Percentiles rank a stretch among this genome's conserved stretches.
phyloP scores from a whole-genome alignment of 2,329 filamentous ascomycete species.

The Neocatenulostroma microsporum region DNA sequence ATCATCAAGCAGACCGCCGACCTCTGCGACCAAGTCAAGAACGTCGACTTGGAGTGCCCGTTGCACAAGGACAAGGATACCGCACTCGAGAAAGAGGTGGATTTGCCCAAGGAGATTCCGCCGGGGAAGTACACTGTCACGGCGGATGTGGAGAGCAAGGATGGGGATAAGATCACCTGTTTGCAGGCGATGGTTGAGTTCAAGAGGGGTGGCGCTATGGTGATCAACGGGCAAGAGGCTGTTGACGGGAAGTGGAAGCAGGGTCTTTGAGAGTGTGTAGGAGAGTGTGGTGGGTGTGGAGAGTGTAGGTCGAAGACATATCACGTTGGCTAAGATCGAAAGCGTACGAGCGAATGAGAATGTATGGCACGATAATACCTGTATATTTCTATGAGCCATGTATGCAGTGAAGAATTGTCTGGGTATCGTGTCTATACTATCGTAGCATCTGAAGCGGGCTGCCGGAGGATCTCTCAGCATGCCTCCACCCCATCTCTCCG shows the following conservation, averaged over 20 bases:
- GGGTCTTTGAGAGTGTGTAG: constrained; percentile 11
- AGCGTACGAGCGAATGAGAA: constrained; percentile 4
- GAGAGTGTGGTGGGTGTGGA: not conserved
- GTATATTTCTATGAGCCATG: too few species aligned
- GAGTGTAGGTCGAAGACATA: not conserved
- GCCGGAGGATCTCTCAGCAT: not conserved
- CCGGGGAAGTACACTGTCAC: constrained; percentile 83
- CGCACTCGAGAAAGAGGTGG: constrained; percentile 66
- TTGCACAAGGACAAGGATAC: constrained; percentile 63
- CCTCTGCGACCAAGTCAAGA: constrained; percentile 79
- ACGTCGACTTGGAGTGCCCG: constrained; percentile 84
- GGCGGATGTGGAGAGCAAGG: constrained; percentile 72
- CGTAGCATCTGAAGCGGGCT: constrained; percentile 1
- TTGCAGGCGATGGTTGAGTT: constrained; percentile 68
- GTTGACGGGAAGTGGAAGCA: constrained; percentile 16
- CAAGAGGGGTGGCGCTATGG: constrained; percentile 37
- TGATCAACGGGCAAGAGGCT: constrained; percentile 15
- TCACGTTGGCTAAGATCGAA: not conserved
- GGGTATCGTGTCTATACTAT: constrained; percentile 13
- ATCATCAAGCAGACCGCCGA: constrained; percentile 74
- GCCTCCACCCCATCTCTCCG: not conserved
- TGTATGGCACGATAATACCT: too few species aligned
- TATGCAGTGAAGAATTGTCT: constrained; percentile 1
- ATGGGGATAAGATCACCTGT: constrained; percentile 74
- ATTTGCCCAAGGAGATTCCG: constrained; percentile 79